Evolutionary conservation across 495 filamentous ascomycete species (phyloP).

Genomic region (Paragyromitra xinjiangensis): DNA sequence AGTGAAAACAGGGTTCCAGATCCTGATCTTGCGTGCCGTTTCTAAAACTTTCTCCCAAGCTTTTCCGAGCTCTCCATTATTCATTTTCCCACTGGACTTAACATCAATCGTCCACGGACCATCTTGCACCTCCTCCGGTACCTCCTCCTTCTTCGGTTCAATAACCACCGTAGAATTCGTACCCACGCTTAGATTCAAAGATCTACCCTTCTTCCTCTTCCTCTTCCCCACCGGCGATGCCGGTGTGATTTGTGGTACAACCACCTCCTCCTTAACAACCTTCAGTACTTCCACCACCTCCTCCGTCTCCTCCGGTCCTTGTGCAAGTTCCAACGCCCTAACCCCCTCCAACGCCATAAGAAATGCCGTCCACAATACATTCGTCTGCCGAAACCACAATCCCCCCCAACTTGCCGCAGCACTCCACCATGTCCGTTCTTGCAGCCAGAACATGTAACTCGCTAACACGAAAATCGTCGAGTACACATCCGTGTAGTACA

Average conservation of each 20-base stretch:
- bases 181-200: background rate
- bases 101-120: conserved; percentile 52
- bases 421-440: conserved; percentile 57
- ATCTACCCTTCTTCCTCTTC: conserved; percentile 35
- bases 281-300: conserved; percentile 1
- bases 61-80: conserved; percentile 32
- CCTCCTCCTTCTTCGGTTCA: conserved; percentile 28
- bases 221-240: conserved; percentile 16
- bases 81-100: conserved; percentile 13
- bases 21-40: conserved; percentile 37
- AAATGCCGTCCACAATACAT: conserved; percentile 95
- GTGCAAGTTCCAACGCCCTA: conserved; percentile 61
- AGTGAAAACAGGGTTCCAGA: conserved; percentile 49
- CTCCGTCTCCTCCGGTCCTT: conserved; percentile 50
- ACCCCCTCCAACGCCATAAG: conserved; percentile 78
- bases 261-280: conserved; percentile 18
- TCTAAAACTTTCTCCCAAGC: conserved; percentile 39
- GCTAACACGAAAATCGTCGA: conserved; percentile 73
- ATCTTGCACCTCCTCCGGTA: conserved; percentile 30
- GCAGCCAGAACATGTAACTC: conserved; percentile 71
- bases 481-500: conserved; percentile 92
- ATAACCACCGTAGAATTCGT: background rate
- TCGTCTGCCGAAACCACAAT: conserved; percentile 87
- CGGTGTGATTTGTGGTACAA: background rate
- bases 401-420: conserved; percentile 59